Base-by-base conservation (phyloP, 495 filamentous ascomycete species). In the Penicillium daleae region DNA sequence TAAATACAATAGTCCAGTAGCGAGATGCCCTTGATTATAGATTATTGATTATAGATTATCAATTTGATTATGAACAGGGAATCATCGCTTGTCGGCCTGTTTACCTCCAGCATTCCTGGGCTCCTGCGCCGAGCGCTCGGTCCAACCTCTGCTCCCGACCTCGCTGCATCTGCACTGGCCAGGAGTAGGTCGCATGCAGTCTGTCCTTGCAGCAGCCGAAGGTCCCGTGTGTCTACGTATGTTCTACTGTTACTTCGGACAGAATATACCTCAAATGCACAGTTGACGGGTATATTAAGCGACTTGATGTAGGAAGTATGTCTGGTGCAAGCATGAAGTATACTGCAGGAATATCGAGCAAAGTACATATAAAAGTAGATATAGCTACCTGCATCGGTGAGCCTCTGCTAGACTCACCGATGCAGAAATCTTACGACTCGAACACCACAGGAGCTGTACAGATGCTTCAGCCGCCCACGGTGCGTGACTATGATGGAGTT, bases 101-200 rank as follows among this genome's bases (percentile, higher is more conserved):
- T n/a, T 52, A 24, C 33, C 46, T 44, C 35, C 42, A 58, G 51
- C 66, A 69, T 67, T 66, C 61, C 65, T 63, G n/a, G 19, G 21
- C 21, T 53, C 29, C 27, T 29, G 55, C 37, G 59, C 62, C 57
- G 50, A 50, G 51, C 63, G 66, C 67, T 71, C 64, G 64, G 67
- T 58, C 66, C 66, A 69, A 60, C 57, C 22, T 70, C 44, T 50
- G 60, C 63, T 65, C 64, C 64, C 62, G 61, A 32, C 56, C 67
- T 42, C 22, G 60, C 59, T 62, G 56, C 61, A 66, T 13, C 52
- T 66, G 66, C 62, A 65, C 19, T 65, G 61, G 58, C 52, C 51
- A 72, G 69, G 69, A 72, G 67, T 62, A 72, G 67, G 62, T 64
- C 53, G 52, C 60, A 72, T 65, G 65, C 65, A 67, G 55, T 44